Evolutionary conservation across 75 land plant genomes (phyloP).

Genomic region (Selaginella moellendorffii): DNA sequence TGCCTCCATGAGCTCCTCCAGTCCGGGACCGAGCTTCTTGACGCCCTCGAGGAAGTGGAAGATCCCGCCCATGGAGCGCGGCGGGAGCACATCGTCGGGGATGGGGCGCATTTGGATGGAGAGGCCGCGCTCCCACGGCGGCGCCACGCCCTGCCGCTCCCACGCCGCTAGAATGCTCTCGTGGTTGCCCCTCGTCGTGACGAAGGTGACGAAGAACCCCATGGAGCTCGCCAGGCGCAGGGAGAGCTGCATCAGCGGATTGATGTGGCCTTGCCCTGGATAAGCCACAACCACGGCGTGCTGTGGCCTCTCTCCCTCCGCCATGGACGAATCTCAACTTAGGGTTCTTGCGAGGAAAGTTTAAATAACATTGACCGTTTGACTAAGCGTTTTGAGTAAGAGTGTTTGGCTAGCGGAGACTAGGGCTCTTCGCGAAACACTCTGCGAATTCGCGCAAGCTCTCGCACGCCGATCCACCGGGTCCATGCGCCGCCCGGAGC

Average conservation of each 20-base stretch:
- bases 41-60: not conserved
- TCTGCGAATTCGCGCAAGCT: not conserved
- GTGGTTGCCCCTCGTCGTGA: slow-evolving; percentile 8
- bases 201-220: slow-evolving; percentile 40
- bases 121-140: too few species aligned
- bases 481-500: too few species aligned
- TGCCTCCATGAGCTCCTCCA: not conserved
- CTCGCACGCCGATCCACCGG: not conserved
- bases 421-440: not conserved
- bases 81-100: not conserved
- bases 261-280: slow-evolving; percentile 59
- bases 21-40: not conserved
- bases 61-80: not conserved
- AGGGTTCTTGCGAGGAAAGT: not conserved
- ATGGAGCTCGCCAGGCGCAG: slow-evolving; percentile 26
- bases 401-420: not conserved
- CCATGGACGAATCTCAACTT: not conserved
- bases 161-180: not conserved
- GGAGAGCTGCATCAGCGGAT: slow-evolving; percentile 46
- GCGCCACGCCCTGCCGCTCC: too few species aligned
- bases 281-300: slow-evolving; percentile 48
- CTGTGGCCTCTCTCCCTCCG: too few species aligned
- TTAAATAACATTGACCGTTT: too few species aligned
- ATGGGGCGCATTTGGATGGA: not conserved
- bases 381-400: too few species aligned